These are phyloP conservation scores for Colletotrichum filicis DNA, from an alignment of 2,329 filamentous ascomycete species.

Conservation along the genomic window DNA sequence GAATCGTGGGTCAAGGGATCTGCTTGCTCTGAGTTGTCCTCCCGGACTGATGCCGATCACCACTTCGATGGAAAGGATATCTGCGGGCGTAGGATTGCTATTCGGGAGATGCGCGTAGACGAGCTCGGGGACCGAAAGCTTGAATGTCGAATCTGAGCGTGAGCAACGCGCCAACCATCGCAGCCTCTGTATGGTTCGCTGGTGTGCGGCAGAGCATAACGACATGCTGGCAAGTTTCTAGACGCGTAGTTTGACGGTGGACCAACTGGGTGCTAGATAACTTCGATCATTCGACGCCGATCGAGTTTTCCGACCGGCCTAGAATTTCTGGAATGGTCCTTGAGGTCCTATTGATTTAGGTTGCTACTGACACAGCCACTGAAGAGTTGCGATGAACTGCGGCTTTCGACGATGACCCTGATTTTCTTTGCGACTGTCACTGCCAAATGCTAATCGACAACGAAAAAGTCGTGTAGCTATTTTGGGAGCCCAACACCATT, in stretches of 20 bases:
- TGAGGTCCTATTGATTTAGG: not conserved
- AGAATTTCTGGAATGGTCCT: not conserved
- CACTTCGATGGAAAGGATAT: not conserved
- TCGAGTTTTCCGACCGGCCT: not conserved
- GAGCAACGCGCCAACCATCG: not conserved
- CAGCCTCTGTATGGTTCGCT: not conserved
- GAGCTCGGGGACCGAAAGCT: constrained; percentile 18
- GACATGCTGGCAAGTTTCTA: not conserved
- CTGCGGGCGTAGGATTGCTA: not conserved
- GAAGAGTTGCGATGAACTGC: constrained; percentile 11
- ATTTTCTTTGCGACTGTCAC: not conserved
- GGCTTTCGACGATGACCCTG: not conserved
- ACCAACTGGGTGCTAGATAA: not conserved
- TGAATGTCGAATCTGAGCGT: not conserved
- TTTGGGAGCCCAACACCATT: not conserved
- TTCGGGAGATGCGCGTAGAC: constrained; percentile 19
- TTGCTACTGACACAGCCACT: not conserved
- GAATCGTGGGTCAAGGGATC: not conserved
- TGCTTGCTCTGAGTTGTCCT: constrained; percentile 12
- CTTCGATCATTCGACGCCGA: not conserved
- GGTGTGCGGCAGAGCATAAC: not conserved
- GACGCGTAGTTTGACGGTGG: no score
- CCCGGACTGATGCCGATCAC: constrained; percentile 8
- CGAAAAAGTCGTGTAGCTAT: not conserved
- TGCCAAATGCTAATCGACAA: not conserved